A percentile compares a stretch with the other conserved stretches of the same genome.
Evolutionary conservation across 768 basidiomycete genomes (phyloP).

Genomic region (Naganishia vaughanmartiniae): DNA sequence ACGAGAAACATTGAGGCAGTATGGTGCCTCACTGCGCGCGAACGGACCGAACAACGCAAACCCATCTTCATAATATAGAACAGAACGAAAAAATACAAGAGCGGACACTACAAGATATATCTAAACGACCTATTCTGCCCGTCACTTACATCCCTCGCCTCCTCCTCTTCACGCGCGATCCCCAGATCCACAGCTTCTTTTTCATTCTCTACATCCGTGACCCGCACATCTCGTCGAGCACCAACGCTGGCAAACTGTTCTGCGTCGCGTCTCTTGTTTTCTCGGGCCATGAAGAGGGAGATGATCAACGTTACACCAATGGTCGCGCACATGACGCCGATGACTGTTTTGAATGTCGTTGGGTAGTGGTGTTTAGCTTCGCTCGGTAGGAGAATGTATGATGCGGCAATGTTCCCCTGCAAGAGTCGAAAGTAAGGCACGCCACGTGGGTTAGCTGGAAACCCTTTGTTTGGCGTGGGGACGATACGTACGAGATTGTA

Average conservation of each 20-base stretch:
- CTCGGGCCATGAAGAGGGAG: neutral
- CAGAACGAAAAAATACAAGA: neutral
- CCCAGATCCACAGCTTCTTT: neutral
- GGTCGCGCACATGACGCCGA: slow-evolving; percentile 23
- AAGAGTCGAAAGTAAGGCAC: neutral
- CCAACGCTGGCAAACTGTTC: slow-evolving; percentile 3
- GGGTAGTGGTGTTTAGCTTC: slow-evolving; percentile 19
- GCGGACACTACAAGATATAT: neutral
- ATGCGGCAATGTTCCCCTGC: slow-evolving; percentile 20
- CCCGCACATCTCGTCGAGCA: neutral
- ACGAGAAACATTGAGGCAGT: too few species aligned
- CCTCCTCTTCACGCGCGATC: neutral
- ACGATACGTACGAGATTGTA: slow-evolving; percentile 41
- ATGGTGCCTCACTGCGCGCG: too few species aligned
- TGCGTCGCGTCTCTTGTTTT: slow-evolving; percentile 1
- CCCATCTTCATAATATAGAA: neutral
- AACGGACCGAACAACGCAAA: too few species aligned
- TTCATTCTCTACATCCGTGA: neutral
- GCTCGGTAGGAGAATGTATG: slow-evolving; percentile 3
- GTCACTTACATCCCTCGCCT: slow-evolving; percentile 7
- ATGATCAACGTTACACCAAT: slow-evolving; percentile 9
- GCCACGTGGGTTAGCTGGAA: neutral
- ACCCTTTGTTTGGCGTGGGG: too few species aligned
- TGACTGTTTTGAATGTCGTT: slow-evolving; percentile 19
- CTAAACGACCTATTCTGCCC: slow-evolving; percentile 14